Percentiles rank a stretch among this genome's conserved stretches.
These are phyloP conservation scores for Psilocybe tampanensis DNA, from an alignment of 768 basidiomycete genomes.

Conservation along the genomic window DNA sequence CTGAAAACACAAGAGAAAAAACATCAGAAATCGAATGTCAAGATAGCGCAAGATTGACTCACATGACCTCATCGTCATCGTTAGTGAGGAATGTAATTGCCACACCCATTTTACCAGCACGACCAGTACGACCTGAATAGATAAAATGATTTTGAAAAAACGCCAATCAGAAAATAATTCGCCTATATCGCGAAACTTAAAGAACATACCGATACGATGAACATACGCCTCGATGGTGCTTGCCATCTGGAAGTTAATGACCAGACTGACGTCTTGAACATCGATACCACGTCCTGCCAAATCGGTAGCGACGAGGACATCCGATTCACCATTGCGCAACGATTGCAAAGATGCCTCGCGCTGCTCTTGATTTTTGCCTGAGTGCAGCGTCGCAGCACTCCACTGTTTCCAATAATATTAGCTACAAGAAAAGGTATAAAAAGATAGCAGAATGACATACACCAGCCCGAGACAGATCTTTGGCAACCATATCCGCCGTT, in stretches of 20 bases:
- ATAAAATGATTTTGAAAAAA: no score
- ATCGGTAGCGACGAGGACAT: slow-evolving; percentile 95
- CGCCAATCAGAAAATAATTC: background rate
- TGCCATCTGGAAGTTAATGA: slow-evolving; percentile 98
- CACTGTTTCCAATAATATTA: slow-evolving; percentile 50
- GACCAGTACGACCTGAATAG: slow-evolving; percentile 85
- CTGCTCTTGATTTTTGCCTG: slow-evolving; percentile 97
- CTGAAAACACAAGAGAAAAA: slow-evolving; percentile 39
- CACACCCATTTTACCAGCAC: slow-evolving; percentile 93
- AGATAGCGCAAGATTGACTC: slow-evolving; percentile 33
- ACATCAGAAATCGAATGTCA: slow-evolving; percentile 7
- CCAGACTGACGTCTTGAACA: slow-evolving; percentile 93
- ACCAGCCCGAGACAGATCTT: slow-evolving; percentile 87
- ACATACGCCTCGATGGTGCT: slow-evolving; percentile 96
- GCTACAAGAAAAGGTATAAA: slow-evolving; percentile 8
- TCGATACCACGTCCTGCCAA: slow-evolving; percentile 99
- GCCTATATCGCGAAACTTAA: slow-evolving; percentile 1
- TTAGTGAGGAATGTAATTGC: slow-evolving; percentile 96
- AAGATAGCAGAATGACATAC: slow-evolving; percentile 46
- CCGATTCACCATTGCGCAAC: slow-evolving; percentile 81
- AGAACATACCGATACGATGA: slow-evolving; percentile 86
- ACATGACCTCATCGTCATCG: slow-evolving; percentile 98
- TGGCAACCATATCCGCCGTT: slow-evolving; percentile 97
- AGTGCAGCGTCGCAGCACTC: slow-evolving; percentile 90
- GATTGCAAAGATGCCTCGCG: slow-evolving; percentile 91